Evolutionary conservation across 73 alveolate genomes (phyloP), one percentile per base, ranked within the genome.

Genomic region (Paramecium caudatum): DNA sequence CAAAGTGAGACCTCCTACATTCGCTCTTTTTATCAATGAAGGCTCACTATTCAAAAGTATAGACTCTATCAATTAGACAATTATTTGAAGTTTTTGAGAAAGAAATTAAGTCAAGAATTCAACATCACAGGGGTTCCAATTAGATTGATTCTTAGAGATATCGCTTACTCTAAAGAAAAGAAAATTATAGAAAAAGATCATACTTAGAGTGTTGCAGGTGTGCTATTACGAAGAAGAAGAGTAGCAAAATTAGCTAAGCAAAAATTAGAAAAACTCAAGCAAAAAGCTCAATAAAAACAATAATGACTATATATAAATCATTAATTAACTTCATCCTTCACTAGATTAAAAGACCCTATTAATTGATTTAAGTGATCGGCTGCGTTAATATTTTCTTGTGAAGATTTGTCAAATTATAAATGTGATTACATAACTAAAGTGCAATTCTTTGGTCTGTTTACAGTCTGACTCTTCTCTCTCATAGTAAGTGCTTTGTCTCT

Each of bases 1-100:
- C 13, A 96, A 94, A 48, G 80, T 95, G 6, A 90, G 99, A 41
- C 99, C 99, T 7, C 99, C 98, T 4, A 96, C 98, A 34, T 96
- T 96, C 94, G 96, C 91, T 55, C 70, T 96, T 3, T 96, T 81
- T 81, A 96, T 95, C 15, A 96, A 96, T 92, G 94, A 96, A 61
- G 94, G 91, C 25, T 46, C 70, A 5, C 50, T 95, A 19, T 48
- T 96, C 17, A 90, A 91, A 47, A 95, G 80, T 55, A 55, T 23
- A 3, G 5, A 39, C 2, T 23, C 30, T 17, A 6, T 23, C 30
- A 21, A 23, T 21, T 55, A 23, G 80, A 88, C 7, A 87, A 81
- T 62, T 96, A 90, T 65, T 82, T 81, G 86, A 91, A 93, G 46
- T 93, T 83, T 70, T 39, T 96, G 65, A 90, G 95, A 25, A 61